Evolutionary conservation across 495 filamentous ascomycete species (phyloP).

Genomic region (Penicillium silybi): DNA sequence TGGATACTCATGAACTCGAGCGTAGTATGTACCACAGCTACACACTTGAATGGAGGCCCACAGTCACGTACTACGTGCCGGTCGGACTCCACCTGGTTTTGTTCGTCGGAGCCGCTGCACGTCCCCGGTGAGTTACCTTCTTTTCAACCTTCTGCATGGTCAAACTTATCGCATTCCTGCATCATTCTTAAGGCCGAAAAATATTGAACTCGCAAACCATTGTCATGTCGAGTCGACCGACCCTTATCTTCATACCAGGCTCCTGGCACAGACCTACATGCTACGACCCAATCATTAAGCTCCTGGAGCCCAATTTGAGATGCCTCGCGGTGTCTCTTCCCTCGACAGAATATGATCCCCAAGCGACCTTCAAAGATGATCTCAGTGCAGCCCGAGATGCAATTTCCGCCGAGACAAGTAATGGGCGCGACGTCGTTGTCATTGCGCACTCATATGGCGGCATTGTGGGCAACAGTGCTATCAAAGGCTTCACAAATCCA

Average conservation of each 20-base stretch:
- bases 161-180: too few relatives aligned
- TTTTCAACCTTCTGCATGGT: too few relatives aligned
- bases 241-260: slow-evolving; percentile 46
- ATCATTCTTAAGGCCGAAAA: too few relatives aligned
- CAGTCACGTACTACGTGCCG: too few relatives aligned
- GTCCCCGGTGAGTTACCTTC: too few relatives aligned
- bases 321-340: slow-evolving; percentile 33
- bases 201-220: too few relatives aligned
- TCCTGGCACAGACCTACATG: slow-evolving; percentile 43
- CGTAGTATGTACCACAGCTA: too few relatives aligned
- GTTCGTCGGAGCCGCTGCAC: too few relatives aligned
- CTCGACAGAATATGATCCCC: slow-evolving; percentile 33
- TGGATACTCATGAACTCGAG: too few relatives aligned
- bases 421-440: slow-evolving; percentile 42
- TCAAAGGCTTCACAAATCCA: slow-evolving; percentile 35
- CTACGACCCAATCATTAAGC: slow-evolving; percentile 36
- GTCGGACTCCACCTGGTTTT: too few relatives aligned
- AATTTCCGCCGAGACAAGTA: slow-evolving; percentile 28
- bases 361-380: slow-evolving; percentile 34
- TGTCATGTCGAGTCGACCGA: slow-evolving; percentile 24
- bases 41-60: too few relatives aligned
- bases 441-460: slow-evolving; percentile 52
- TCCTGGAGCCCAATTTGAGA: slow-evolving; percentile 30
- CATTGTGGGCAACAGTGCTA: slow-evolving; percentile 42
- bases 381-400: slow-evolving; percentile 32